These are phyloP conservation scores for Thalassiosira ordinaria DNA, from an alignment of 352 stramenopile species.

Conservation along the genomic window DNA sequence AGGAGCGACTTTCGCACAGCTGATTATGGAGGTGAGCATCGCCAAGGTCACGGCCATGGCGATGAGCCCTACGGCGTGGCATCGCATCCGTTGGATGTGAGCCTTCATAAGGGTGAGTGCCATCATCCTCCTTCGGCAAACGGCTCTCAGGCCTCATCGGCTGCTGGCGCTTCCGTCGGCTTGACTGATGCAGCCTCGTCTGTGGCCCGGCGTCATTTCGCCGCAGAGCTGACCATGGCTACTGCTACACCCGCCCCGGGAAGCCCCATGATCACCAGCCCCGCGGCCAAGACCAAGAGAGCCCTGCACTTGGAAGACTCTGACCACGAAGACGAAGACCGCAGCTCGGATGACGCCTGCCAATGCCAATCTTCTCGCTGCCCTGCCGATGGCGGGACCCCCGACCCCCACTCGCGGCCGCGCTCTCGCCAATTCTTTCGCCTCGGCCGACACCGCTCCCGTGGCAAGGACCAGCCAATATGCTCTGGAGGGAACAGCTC, in stretches of 20 bases:
- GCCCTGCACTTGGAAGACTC: neutral
- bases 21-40: neutral
- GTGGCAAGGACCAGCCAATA: no score
- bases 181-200: no score
- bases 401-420: neutral
- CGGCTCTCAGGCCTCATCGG: no score
- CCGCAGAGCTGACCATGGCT: no score
- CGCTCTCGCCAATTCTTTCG: slow-evolving; percentile 25
- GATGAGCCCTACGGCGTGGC: neutral
- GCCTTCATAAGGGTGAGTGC: neutral
- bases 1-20: neutral
- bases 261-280: neutral
- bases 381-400: no score
- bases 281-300: neutral
- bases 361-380: no score
- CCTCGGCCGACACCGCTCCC: slow-evolving; percentile 24
- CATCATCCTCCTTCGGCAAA: no score
- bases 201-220: no score
- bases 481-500: no score
- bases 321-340: slow-evolving; percentile 6
- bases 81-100: neutral
- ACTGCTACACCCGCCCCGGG: no score
- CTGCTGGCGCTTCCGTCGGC: no score
- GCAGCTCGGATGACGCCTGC: no score
- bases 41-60: neutral